Evolutionary conservation across 1,139 yeast species (phyloP), one percentile per base, ranked within the genome.

Genomic region (Lizanozyma gosingica): DNA sequence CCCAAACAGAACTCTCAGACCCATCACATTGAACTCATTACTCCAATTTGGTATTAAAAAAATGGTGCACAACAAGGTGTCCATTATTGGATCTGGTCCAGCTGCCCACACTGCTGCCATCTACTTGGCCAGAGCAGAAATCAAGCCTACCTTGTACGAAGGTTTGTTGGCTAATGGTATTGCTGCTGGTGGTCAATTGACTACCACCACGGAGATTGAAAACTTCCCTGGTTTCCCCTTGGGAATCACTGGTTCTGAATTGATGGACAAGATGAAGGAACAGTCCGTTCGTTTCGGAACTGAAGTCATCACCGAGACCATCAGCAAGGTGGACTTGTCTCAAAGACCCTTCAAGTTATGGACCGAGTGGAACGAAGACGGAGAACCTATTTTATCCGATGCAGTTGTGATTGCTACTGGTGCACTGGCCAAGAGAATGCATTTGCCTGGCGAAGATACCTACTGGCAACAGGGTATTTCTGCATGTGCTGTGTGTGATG

Each of bases 61-160:
- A 74, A 82, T 81, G 88, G 84, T 77, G 54, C 96, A 88, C 65
- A 80, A 85, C 69, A 78, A 73, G 67, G 96, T 88, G 48, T 87
- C 95, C 40, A 87, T 90, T 55, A 83, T 90, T 49, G 97, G 97
- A 38, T 90, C 97, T 40, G 98, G 98, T 53, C 98, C 98, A 41
- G 98, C 98, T 46, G 98, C 97, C 43, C 97, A 92, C 73, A 92
- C 98, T 37, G 98, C 98, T 40, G 98, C 98, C 52, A 86, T 92
- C 63, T 92, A 92, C 65, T 73, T 92, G 45, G 82, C 97, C 29
- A 81, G 98, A 65, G 98, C 98, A 34, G 98, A 92, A 71, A 80
- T 88, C 60, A 82, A 84, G 66, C 97, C 98, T 33, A 82, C 87
- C 34, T 64, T 92, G 53, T 92, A 86, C 66, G 98, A 92, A 68